Base-by-base conservation (phyloP, 2,329 filamentous ascomycete genomes). In the Arthrobotrys musiformis region DNA sequence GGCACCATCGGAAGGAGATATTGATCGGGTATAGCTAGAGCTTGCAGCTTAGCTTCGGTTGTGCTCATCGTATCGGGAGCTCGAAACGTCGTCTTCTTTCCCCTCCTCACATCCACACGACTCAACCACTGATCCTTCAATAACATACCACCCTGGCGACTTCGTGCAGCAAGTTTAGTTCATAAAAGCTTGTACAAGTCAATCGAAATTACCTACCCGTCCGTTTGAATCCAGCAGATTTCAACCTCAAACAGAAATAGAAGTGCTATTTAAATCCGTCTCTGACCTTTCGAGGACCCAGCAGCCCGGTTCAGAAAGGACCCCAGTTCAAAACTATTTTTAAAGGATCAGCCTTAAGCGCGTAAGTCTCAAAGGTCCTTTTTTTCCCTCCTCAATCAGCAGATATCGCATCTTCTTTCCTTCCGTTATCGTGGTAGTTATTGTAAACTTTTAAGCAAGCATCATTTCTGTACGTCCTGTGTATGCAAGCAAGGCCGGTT, bases 1-100 rank as follows among this genome's bases (percentile, higher is more conserved):
- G 33, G 58, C 72, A 58, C 56, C 30, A 22, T 17, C 26, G 48
- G 22, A 50, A 76, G 64, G 64, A 69, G 48, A 40, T 26, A 61
- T 37, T 35, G 35, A 28, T 73, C 69, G 69, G 61, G 50, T 74
- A 52, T 56, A 61, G 40, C 50, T 68, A 58, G 46, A 76, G 70
- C 64, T 75, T 66, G 64, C 58, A 77, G 60, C 66, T 77, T 70
- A 60, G 66, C 60, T 61, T 70, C 73, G 73, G 66, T 67, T 77
- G 35, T 64, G 52, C 73, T 70, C 70, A 66, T 77, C 73, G 17
- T 37, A 77, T 77, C 40, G 22, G 72, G 73, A 70, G 66, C 70
- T 76, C 64, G 58, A 76, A 61, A 70, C 66, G 24, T 60, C 62
- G 19, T 26, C 46, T 54, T 63, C 37, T 33, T n/a, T 26, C 35